Evolutionary conservation across 2,329 filamentous ascomycete genomes (phyloP).

Genomic region (Colletotrichum tamarilloi): DNA sequence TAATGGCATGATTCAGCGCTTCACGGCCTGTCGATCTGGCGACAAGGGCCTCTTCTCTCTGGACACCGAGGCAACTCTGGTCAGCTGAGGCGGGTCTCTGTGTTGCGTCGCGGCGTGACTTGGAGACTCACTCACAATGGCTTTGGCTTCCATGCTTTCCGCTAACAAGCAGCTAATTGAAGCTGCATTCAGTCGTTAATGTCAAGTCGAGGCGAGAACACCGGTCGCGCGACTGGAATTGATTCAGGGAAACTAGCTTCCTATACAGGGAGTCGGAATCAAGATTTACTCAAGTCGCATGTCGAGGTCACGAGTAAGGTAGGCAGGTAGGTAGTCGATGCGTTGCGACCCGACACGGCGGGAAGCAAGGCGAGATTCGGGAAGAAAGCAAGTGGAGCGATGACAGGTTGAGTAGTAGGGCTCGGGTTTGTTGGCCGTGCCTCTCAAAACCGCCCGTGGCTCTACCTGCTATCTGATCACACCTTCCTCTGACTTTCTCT

Average conservation of each 20-base stretch:
- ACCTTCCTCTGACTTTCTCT: neutral
- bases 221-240: neutral
- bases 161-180: neutral
- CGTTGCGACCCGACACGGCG: neutral
- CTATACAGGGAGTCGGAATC: neutral
- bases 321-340: neutral
- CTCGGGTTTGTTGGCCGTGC: neutral
- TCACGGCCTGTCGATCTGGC: constrained; percentile 54
- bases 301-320: neutral
- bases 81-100: neutral
- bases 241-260: neutral
- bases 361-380: neutral
- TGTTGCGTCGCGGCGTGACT: neutral
- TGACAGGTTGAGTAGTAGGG: neutral
- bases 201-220: neutral
- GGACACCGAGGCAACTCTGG: neutral
- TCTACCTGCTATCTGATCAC: neutral
- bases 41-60: constrained; percentile 53
- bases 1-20: constrained; percentile 80
- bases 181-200: neutral
- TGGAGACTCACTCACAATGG: constrained; percentile 18
- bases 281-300: constrained; percentile 7
- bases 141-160: constrained; percentile 32
- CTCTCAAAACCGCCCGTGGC: neutral
- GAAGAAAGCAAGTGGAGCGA: neutral